Conservation (phyloP, 164 flowering plant genomes). For the Tetrastigma voinierianum region DNA sequence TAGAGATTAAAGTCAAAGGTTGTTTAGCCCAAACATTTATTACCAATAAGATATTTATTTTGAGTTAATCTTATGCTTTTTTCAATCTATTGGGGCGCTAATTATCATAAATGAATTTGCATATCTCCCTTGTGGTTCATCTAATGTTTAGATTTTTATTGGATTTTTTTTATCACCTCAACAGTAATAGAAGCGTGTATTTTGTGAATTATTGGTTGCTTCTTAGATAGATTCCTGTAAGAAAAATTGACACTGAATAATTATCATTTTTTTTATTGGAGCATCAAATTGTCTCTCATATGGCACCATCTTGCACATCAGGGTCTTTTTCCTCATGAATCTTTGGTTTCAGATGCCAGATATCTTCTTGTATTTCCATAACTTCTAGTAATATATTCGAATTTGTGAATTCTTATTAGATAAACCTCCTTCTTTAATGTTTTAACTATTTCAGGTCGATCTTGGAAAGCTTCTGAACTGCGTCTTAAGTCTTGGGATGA, state of each 20-base stretch:
- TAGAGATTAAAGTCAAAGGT: too few species aligned
- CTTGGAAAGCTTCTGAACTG: constrained; percentile 96
- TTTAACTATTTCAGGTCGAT: constrained; percentile 52
- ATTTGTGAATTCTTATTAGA: not conserved
- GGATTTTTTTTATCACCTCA: not conserved
- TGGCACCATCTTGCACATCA: not conserved
- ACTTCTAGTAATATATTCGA: not conserved
- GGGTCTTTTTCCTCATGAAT: not conserved
- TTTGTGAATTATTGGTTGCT: too few species aligned
- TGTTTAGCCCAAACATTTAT: too few species aligned
- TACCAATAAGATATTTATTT: too few species aligned
- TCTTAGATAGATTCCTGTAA: not conserved
- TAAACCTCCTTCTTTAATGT: not conserved
- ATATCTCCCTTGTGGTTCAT: not conserved
- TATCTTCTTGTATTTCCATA: not conserved
- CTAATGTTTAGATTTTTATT: not conserved
- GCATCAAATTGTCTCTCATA: not conserved
- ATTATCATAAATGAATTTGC: not conserved
- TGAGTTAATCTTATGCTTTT: too few species aligned
- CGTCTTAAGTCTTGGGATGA: constrained; percentile 95
- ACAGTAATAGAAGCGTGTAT: not conserved
- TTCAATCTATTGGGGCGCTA: not conserved
- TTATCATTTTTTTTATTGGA: not conserved
- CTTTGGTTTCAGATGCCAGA: not conserved
- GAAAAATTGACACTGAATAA: not conserved